These are phyloP conservation scores for Proliferodiscus dingleyae DNA, from an alignment of 2,329 filamentous ascomycete species.

Conservation along the genomic window DNA sequence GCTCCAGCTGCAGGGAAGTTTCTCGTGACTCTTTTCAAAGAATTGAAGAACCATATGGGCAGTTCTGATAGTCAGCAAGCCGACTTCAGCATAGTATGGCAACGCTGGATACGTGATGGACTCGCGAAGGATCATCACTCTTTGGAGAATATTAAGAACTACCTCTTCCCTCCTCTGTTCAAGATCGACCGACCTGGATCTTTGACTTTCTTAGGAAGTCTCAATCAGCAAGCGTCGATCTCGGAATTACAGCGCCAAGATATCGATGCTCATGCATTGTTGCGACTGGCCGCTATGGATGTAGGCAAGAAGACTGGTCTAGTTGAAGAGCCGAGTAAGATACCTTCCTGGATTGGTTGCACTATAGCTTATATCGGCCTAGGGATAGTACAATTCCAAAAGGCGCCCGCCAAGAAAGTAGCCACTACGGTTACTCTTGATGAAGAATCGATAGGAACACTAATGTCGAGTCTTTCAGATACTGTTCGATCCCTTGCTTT, in stretches of 20 bases:
- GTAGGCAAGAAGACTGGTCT: slow-evolving; percentile 66
- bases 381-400: slow-evolving; percentile 33
- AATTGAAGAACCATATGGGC: slow-evolving; percentile 30
- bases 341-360: slow-evolving; percentile 3
- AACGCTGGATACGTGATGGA: slow-evolving; percentile 50
- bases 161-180: slow-evolving; percentile 59
- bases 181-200: slow-evolving; percentile 50
- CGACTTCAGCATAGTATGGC: slow-evolving; percentile 40
- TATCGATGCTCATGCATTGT: slow-evolving; percentile 48
- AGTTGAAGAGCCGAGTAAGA: slow-evolving; percentile 60
- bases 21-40: slow-evolving; percentile 51
- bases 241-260: slow-evolving; percentile 41
- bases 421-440: slow-evolving; percentile 34
- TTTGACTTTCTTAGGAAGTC: slow-evolving; percentile 50
- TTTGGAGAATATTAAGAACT: slow-evolving; percentile 59
- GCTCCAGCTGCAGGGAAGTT: slow-evolving; percentile 58
- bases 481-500: slow-evolving; percentile 74
- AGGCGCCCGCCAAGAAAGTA: slow-evolving; percentile 30
- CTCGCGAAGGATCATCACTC: slow-evolving; percentile 45
- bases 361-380: slow-evolving; percentile 10
- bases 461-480: slow-evolving; percentile 53
- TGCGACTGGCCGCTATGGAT: slow-evolving; percentile 64
- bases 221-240: slow-evolving; percentile 48
- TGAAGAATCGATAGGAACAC: slow-evolving; percentile 43
- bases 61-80: slow-evolving; percentile 34